Conservation (phyloP, 1,139 yeast genomes). For the Scheffersomyces stambukii region DNA sequence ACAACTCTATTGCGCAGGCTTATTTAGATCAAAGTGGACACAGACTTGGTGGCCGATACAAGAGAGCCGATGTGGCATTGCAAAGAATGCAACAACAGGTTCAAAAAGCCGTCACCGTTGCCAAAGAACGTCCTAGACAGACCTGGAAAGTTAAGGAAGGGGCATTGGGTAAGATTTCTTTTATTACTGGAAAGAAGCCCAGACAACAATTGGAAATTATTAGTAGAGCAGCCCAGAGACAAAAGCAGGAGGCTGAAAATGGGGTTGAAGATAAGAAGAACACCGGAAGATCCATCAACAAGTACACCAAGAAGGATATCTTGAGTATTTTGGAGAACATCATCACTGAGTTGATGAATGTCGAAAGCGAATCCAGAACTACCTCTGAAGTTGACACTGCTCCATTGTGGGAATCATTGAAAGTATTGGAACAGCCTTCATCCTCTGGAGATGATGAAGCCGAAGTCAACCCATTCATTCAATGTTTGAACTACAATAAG, state of each 20-base stretch:
- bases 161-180: slow-evolving; percentile 83
- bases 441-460: slow-evolving; percentile 41
- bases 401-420: slow-evolving; percentile 75
- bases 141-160: slow-evolving; percentile 77
- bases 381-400: slow-evolving; percentile 50
- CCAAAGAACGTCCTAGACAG: slow-evolving; percentile 81
- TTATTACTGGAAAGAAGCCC: slow-evolving; percentile 81
- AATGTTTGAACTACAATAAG: slow-evolving; percentile 79
- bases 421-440: slow-evolving; percentile 52
- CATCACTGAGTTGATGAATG: slow-evolving; percentile 70
- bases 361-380: slow-evolving; percentile 82
- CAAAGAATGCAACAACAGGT: slow-evolving; percentile 99
- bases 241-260: slow-evolving; percentile 28
- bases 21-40: slow-evolving; percentile 92
- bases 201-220: slow-evolving; percentile 79
- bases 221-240: slow-evolving; percentile 51
- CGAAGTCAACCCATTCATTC: slow-evolving; percentile 74
- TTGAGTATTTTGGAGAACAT: slow-evolving; percentile 68
- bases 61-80: slow-evolving; percentile 90
- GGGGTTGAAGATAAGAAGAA: slow-evolving; percentile 13
- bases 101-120: slow-evolving; percentile 92
- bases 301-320: slow-evolving; percentile 40
- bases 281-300: slow-evolving; percentile 20
- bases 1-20: slow-evolving; percentile 85
- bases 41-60: slow-evolving; percentile 80